These are phyloP conservation scores for Nakazawaea pomicola DNA, from an alignment of 805 yeast genomes.

Conservation along the genomic window DNA sequence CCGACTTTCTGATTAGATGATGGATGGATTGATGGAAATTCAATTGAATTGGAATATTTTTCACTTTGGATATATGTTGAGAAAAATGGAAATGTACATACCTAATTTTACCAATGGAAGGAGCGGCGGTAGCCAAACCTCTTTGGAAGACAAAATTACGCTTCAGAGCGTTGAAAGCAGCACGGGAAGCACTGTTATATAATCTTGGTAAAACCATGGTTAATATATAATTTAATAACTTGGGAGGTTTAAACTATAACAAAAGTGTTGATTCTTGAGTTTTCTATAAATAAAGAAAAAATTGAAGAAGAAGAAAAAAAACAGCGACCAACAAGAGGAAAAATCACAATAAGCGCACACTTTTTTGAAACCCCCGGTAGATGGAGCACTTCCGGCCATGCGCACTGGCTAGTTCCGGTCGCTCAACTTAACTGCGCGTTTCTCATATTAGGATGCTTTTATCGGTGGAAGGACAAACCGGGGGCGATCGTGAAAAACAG, in stretches of 20 bases:
- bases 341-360: background rate
- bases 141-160: conserved; percentile 73
- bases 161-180: conserved; percentile 86
- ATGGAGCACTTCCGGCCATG: background rate
- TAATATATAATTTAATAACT: conserved; percentile 7
- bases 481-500: no score
- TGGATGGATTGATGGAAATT: background rate
- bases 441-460: no score
- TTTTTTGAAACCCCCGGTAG: background rate
- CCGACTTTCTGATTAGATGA: background rate
- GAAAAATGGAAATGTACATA: conserved; percentile 36
- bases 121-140: conserved; percentile 75
- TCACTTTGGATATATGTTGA: no score
- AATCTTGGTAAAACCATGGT: conserved; percentile 51
- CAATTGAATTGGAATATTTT: no score
- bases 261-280: no score
- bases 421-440: no score
- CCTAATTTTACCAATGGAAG: conserved; percentile 82
- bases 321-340: background rate
- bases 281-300: background rate
- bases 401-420: no score
- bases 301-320: background rate
- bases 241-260: no score
- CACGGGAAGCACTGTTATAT: conserved; percentile 66
- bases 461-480: no score